Base-by-base conservation (phyloP, 495 filamentous ascomycete species). In the Xylona heveae region DNA sequence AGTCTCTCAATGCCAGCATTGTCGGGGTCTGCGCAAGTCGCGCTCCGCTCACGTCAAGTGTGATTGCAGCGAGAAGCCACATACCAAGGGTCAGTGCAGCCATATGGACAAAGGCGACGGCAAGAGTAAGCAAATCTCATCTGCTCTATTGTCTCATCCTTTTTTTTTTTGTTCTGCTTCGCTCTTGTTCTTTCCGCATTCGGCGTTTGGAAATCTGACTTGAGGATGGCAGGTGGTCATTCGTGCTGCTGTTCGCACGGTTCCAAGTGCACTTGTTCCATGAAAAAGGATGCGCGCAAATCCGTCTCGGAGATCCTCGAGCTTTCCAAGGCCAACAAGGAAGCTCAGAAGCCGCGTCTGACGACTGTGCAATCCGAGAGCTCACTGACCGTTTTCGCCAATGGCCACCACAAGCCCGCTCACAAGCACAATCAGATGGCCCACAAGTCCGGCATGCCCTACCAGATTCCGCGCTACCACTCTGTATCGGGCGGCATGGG, bases 1-100 rank as follows among this genome's bases (percentile, higher is more conserved):
- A 42, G 85, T 95, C 46, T 91, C 85, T 53, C 88, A 99, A 76
- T 99, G 88, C 54, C 65, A 78, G 45, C 88, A 95, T 60, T 99
- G 88, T 56, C 84, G 88, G 55, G 68, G 75, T 42, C 78, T 91
- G 61, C 83, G 88, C 67, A 95, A 95, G 66, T 88, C 84, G 52
- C 80, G 90, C 40, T 75, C 88, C 40, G 77, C 83, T 38, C 88
- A 99, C 57, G 70, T 84, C 43, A 85, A 84, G 58, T 99, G 88
- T 62, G 85, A 94, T 52, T 99, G 88, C 57, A 84, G 82, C 51
- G 83, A 88, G 53, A 91, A 85, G 68, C 47, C 71, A 61, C 61
- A 80, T 63, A 51, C 48, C 29, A 64, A 68, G 48, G 58, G 61
- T 31, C 50, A 62, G 51, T 81, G 77, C 55, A 58, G 63, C 41